Conservation (phyloP, 805 yeast species). For the Saccharomycopsis lassenensis region DNA sequence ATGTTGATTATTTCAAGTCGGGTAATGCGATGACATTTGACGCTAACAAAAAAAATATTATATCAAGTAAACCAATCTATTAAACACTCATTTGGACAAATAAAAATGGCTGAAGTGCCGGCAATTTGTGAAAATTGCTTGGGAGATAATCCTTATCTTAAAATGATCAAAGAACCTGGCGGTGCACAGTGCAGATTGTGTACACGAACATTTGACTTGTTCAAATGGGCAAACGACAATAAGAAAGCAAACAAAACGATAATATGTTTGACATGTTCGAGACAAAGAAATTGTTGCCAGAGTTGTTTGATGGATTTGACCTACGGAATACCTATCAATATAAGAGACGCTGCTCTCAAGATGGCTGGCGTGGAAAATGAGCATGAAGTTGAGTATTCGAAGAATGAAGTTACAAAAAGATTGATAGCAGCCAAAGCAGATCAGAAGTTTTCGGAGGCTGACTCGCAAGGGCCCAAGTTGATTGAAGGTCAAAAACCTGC, state of each 20-base stretch:
- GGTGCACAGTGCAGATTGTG: conserved; percentile 85
- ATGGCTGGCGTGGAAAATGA: conserved; percentile 44
- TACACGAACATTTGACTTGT: conserved; percentile 74
- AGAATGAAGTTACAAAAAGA: conserved; percentile 42
- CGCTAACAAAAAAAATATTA: too few relatives aligned
- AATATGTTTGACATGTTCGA: conserved; percentile 73
- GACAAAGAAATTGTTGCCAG: conserved; percentile 77
- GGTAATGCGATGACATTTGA: too few relatives aligned
- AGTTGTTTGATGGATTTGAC: conserved; percentile 74
- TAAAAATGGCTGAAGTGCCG: too few relatives aligned
- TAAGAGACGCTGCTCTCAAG: conserved; percentile 71
- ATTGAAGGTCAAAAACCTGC: too few relatives aligned
- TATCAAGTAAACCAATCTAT: too few relatives aligned
- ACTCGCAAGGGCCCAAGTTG: conserved; percentile 18
- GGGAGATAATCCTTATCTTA: conserved; percentile 52
- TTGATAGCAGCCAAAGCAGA: conserved; percentile 44
- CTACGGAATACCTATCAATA: conserved; percentile 66
- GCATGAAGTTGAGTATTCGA: conserved; percentile 30
- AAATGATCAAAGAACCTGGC: conserved; percentile 55
- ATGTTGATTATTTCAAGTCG: too few relatives aligned
- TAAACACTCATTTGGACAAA: too few relatives aligned
- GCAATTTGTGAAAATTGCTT: conserved; percentile 66
- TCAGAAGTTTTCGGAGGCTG: conserved; percentile 20
- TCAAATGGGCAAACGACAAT: conserved; percentile 57
- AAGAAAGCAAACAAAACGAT: conserved; percentile 46